Base-by-base conservation (phyloP, 176 grass and related monocot genomes). In the Zoysia japonica region DNA sequence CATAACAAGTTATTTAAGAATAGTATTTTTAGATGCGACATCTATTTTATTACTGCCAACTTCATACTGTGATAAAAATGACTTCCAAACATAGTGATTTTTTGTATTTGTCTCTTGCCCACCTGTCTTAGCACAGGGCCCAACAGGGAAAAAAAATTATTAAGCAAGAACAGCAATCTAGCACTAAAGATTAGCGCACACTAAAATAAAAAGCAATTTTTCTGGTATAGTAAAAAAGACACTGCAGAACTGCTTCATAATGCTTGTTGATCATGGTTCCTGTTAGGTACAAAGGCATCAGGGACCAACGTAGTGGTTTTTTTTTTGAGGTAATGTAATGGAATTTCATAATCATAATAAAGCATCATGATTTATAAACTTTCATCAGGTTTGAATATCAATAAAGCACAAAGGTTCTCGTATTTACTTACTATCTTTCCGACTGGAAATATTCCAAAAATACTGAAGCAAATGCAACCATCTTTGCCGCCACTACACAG, bases 401-500 rank as follows among this genome's bases (percentile, higher is more conserved):
- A 78, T 5, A 5, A 70, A 70, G 12, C 41, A 63, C 8, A 71
- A 71, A 46, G 68, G 66, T 48, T 75, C 16, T 59, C 37, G 48
- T 85, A 53, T 64, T 54, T 74, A 94, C 88, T 98, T 86, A 98
- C 95, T 81, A 98, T 98, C 78, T 90, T 98, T 88, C 92, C 95
- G 73, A 98, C 76, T 57, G 88, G 95, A 77, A 98, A 94, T 85
- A 98, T 98, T 88, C 92, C 95, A 83, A 98, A 98, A 80, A 98
- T 92, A 90, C 85, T 90, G 88, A 98, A 98, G 88, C 89, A 98
- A 87, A 98, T 90, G 84, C 68, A 94, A 17, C 95, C 95, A 90
- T 88, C 92, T 77, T 90, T 84, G 49, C 90, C 92, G 13, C 95
- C 86, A 65, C 89, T 94, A 78, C 87, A 94, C 54, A 98, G 83